A percentile compares a stretch with the other conserved stretches of the same genome.
phyloP scores from a whole-genome alignment of 495 filamentous ascomycete species.

The Aspergillus nanangensis region DNA sequence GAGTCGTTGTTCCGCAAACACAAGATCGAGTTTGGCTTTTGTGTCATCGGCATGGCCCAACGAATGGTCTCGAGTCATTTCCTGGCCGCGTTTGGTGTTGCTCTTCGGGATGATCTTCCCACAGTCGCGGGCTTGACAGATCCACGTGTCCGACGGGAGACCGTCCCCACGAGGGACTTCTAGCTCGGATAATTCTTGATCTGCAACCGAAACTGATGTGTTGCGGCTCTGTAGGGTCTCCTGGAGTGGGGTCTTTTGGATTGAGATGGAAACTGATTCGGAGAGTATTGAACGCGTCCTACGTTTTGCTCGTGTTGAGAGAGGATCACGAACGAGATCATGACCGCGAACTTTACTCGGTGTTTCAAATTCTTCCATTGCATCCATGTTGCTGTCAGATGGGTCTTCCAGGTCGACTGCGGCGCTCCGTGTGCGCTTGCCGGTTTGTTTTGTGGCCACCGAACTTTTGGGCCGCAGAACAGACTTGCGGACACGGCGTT shows the following conservation, averaged over 20 bases:
- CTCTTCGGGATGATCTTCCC: conserved; percentile 55
- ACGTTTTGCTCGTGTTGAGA: conserved; percentile 30
- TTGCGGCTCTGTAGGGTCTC: conserved; percentile 26
- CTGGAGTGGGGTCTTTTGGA: conserved; percentile 33
- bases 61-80: conserved; percentile 60
- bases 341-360: conserved; percentile 41
- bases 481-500: conserved; percentile 41
- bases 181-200: conserved; percentile 32
- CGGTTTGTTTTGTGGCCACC: conserved; percentile 36
- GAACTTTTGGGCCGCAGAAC: conserved; percentile 47
- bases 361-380: conserved; percentile 37
- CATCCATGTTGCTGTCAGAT: conserved; percentile 33
- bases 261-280: conserved; percentile 23
- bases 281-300: conserved; percentile 32
- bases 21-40: conserved; percentile 54
- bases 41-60: conserved; percentile 59
- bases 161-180: conserved; percentile 26
- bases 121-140: conserved; percentile 66
- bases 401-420: conserved; percentile 26
- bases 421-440: conserved; percentile 43
- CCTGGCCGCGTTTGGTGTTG: conserved; percentile 50
- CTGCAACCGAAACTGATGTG: conserved; percentile 17
- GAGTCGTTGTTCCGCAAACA: conserved; percentile 44
- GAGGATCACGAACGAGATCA: conserved; percentile 40
- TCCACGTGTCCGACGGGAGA: conserved; percentile 62